These are phyloP conservation scores for Stemphylium beticola DNA, from an alignment of 2,329 filamentous ascomycete genomes.

Conservation along the genomic window DNA sequence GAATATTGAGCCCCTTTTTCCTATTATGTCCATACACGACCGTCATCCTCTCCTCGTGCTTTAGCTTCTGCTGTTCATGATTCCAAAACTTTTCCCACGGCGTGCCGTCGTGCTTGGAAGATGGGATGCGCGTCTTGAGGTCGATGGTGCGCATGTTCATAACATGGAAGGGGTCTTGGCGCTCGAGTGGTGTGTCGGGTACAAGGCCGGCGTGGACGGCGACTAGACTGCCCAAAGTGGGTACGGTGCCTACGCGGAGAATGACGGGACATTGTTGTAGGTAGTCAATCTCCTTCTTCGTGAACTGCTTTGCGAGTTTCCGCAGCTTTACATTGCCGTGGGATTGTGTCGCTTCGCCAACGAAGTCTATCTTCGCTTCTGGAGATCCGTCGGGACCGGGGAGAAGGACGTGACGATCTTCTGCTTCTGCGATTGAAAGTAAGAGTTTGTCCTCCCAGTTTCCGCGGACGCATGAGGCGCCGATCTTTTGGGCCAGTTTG, in stretches of 20 bases:
- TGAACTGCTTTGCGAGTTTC: slow-evolving; percentile 64
- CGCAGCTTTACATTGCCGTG: slow-evolving; percentile 51
- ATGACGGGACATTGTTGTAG: slow-evolving; percentile 78
- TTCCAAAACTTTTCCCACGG: slow-evolving; percentile 72
- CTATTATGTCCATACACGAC: slow-evolving; percentile 77
- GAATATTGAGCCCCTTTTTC: slow-evolving; percentile 69
- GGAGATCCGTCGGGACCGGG: slow-evolving; percentile 42
- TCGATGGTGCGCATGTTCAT: slow-evolving; percentile 93
- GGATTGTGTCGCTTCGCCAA: slow-evolving; percentile 40
- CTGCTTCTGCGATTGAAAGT: slow-evolving; percentile 61
- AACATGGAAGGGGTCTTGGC: slow-evolving; percentile 77
- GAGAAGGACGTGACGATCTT: slow-evolving; percentile 25
- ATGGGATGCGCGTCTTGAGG: slow-evolving; percentile 64
- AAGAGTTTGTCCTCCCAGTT: slow-evolving; percentile 92
- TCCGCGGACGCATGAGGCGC: slow-evolving; percentile 83
- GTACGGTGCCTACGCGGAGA: slow-evolving; percentile 70
- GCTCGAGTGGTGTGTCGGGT: slow-evolving; percentile 71
- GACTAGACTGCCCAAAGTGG: slow-evolving; percentile 66
- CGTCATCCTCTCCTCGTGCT: slow-evolving; percentile 58
- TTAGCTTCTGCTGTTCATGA: slow-evolving; percentile 44
- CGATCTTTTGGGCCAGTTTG: slow-evolving; percentile 72
- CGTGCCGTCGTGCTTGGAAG: slow-evolving; percentile 60
- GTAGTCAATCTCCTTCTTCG: slow-evolving; percentile 69
- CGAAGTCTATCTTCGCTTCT: slow-evolving; percentile 33
- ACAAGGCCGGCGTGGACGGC: slow-evolving; percentile 88